A percentile compares a stretch with the other conserved stretches of the same genome.
Evolutionary conservation across 495 filamentous ascomycete species (phyloP).

Genomic region (Penicillium pulvis): DNA sequence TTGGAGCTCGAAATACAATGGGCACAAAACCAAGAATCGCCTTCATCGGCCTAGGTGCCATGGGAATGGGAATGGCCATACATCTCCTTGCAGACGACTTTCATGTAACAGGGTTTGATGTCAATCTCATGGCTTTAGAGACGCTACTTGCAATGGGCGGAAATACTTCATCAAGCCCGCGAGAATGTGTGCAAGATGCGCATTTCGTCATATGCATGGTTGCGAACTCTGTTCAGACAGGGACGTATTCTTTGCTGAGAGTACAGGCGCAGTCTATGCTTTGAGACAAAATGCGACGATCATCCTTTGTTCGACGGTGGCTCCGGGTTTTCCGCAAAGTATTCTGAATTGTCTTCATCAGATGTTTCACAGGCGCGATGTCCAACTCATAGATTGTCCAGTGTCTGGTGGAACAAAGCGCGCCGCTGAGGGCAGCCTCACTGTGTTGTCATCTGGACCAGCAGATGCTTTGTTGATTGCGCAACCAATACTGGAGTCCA

Average conservation of each 20-base stretch:
- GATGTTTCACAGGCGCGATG: slow-evolving; percentile 5
- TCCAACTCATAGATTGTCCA: slow-evolving; percentile 14
- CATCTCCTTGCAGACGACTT: slow-evolving; percentile 12
- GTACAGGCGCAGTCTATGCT: slow-evolving; percentile 11
- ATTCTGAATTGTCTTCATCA: slow-evolving; percentile 5
- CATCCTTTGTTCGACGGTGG: slow-evolving; percentile 16
- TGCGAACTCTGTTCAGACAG: slow-evolving; percentile 10
- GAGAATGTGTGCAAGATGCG: slow-evolving; percentile 11
- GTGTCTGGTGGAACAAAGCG: slow-evolving; percentile 16
- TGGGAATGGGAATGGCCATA: slow-evolving; percentile 16
- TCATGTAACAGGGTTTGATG: slow-evolving; percentile 14
- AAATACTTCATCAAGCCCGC: slow-evolving; percentile 4
- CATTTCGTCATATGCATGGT: slow-evolving; percentile 14
- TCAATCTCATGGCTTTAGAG: slow-evolving; percentile 15
- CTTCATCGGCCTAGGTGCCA: slow-evolving; percentile 15
- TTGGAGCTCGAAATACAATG: background rate
- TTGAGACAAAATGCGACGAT: slow-evolving; percentile 5
- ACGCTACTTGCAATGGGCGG: slow-evolving; percentile 17
- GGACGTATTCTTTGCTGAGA: slow-evolving; percentile 12
- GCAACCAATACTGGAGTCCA: slow-evolving; percentile 11
- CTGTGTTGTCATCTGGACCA: slow-evolving; percentile 13
- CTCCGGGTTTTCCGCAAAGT: slow-evolving; percentile 8
- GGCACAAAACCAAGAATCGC: slow-evolving; percentile 8
- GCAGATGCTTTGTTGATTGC: slow-evolving; percentile 4
- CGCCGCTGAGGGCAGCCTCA: slow-evolving; percentile 10